These are phyloP conservation scores for Cryptosporidium ubiquitum DNA, from an alignment of 169 alveolate species.

Conservation along the genomic window DNA sequence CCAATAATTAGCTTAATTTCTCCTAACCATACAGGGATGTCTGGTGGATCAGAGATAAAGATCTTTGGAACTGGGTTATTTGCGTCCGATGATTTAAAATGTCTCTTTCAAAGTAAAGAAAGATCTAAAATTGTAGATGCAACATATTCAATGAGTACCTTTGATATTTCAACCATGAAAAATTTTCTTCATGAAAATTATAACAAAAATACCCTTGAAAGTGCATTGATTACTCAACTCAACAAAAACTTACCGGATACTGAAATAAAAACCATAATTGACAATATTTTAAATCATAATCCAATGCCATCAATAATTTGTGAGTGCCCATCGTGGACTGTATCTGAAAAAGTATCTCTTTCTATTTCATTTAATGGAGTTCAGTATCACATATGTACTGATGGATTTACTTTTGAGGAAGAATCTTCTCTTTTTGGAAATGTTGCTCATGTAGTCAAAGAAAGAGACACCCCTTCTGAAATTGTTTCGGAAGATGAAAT, in stretches of 20 bases:
- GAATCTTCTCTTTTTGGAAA: conserved; percentile 72
- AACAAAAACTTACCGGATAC: not conserved
- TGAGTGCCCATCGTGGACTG: conserved; percentile 71
- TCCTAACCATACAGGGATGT: conserved; percentile 66
- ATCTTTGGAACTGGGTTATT: conserved; percentile 64
- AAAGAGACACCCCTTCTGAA: conserved; percentile 59
- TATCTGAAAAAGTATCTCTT: conserved; percentile 59
- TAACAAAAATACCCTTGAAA: not conserved
- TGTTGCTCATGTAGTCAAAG: conserved; percentile 72
- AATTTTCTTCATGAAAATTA: conserved; percentile 16
- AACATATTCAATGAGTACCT: conserved; percentile 27
- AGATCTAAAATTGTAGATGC: conserved; percentile 73
- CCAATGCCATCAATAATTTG: conserved; percentile 68
- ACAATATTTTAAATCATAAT: not conserved
- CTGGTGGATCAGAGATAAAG: conserved; percentile 63
- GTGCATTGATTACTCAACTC: not conserved
- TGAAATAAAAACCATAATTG: conserved; percentile 1
- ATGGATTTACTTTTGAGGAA: conserved; percentile 26
- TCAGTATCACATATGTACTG: conserved; percentile 53
- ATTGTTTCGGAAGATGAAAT: conserved; percentile 23
- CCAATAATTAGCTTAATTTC: conserved; percentile 25
- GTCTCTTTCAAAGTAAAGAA: conserved; percentile 70
- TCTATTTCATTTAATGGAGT: conserved; percentile 72
- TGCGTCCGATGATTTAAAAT: conserved; percentile 65
- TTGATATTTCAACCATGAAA: not conserved